Conservation (phyloP, 768 basidiomycete genomes). For the Boletus reticulatus region DNA sequence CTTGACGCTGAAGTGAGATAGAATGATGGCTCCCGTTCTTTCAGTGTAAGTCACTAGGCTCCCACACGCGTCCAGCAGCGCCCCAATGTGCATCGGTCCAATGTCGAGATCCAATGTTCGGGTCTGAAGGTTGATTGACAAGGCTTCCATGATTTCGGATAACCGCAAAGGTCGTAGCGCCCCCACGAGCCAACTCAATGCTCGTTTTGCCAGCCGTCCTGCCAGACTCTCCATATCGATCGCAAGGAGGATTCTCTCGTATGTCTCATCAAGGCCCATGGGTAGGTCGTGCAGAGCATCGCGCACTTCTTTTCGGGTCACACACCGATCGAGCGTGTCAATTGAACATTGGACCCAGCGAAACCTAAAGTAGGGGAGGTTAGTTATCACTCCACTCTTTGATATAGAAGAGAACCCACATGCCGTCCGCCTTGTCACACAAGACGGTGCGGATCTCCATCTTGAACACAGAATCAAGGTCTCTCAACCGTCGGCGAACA, state of each 20-base stretch:
- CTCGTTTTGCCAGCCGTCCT: not conserved
- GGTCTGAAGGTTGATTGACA: not conserved
- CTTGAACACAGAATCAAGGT: not conserved
- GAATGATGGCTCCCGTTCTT: not conserved
- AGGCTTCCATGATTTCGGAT: not conserved
- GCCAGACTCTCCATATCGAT: not conserved
- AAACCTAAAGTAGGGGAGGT: not conserved
- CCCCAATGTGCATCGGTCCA: constrained; percentile 3
- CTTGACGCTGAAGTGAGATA: constrained; percentile 5
- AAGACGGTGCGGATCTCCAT: not conserved
- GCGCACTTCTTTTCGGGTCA: not conserved
- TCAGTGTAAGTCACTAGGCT: constrained; percentile 2
- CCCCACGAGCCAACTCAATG: not conserved
- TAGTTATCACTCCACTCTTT: not conserved
- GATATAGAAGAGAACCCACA: not conserved
- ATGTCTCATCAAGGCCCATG: constrained; percentile 1
- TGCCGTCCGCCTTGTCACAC: not conserved
- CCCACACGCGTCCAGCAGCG: constrained; percentile 6
- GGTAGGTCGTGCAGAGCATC: not conserved
- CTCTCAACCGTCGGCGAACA: not conserved
- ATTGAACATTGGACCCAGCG: constrained; percentile 5
- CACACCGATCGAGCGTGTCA: not conserved
- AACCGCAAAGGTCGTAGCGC: not conserved
- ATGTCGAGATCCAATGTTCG: not conserved
- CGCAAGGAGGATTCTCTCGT: constrained; percentile 1